Percentiles rank a stretch among this genome's conserved stretches.
Evolutionary conservation across 2,329 filamentous ascomycete species (phyloP).

Genomic region (Exophiala viscosa): DNA sequence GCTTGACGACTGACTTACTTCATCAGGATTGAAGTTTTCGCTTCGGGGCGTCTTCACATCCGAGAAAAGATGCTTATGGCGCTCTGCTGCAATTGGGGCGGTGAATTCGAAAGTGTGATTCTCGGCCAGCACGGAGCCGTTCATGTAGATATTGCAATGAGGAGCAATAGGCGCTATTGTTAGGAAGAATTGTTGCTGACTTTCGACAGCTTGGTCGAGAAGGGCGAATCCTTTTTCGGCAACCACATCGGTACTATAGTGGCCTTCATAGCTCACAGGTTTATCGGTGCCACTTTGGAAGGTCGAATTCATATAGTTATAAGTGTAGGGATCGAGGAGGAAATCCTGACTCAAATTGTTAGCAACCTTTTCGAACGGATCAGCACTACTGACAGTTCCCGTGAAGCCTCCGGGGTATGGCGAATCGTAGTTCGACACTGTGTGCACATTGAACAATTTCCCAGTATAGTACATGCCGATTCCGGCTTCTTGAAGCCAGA

Average conservation of each 20-base stretch:
- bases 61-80: constrained; percentile 61
- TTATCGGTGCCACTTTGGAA: constrained; percentile 57
- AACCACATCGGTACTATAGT: constrained; percentile 58
- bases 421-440: constrained; percentile 46
- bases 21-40: constrained; percentile 63
- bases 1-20: constrained; percentile 34
- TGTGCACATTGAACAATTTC: constrained; percentile 54
- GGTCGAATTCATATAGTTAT: constrained; percentile 63
- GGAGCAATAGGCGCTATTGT: constrained; percentile 64
- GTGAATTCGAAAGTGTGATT: constrained; percentile 24
- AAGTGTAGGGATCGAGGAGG: constrained; percentile 51
- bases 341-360: constrained; percentile 21
- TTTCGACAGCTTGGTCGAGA: constrained; percentile 56
- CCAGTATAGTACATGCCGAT: constrained; percentile 55
- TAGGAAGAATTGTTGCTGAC: constrained; percentile 62
- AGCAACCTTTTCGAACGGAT: constrained; percentile 32
- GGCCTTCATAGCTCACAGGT: constrained; percentile 53
- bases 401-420: constrained; percentile 35
- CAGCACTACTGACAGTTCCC: constrained; percentile 27
- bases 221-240: constrained; percentile 57
- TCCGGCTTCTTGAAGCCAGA: constrained; percentile 51
- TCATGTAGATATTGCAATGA: constrained; percentile 51
- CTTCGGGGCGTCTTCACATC: constrained; percentile 59
- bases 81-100: constrained; percentile 50
- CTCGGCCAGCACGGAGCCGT: no score